These are phyloP conservation scores for Sporobolomyces roseus DNA, from an alignment of 768 basidiomycete genomes.

Conservation along the genomic window DNA sequence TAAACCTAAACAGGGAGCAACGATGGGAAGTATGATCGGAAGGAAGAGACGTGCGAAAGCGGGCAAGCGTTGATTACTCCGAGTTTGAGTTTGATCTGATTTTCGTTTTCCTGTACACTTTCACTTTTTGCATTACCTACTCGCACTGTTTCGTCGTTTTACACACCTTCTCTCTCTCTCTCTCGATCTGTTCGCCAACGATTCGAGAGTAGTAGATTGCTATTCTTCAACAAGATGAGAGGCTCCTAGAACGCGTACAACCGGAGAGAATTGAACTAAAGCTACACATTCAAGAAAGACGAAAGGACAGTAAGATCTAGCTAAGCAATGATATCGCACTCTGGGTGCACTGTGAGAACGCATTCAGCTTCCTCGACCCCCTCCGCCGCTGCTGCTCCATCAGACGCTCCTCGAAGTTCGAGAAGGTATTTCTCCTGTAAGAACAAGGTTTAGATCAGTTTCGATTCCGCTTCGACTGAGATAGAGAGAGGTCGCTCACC, in stretches of 20 bases:
- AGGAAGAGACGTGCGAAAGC: conserved; percentile 22
- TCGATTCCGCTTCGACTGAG: not conserved
- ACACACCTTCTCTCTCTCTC: not conserved
- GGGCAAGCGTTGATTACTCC: conserved; percentile 18
- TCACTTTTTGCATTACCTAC: not conserved
- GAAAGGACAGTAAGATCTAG: too few species aligned
- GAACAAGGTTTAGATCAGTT: not conserved
- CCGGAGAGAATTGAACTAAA: too few species aligned
- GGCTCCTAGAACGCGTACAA: too few species aligned
- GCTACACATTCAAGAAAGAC: too few species aligned
- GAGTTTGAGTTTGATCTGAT: not conserved
- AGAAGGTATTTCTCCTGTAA: conserved; percentile 44
- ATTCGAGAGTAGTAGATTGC: too few species aligned
- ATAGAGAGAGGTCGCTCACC: conserved; percentile 49
- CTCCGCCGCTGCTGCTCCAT: conserved; percentile 19
- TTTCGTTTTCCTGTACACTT: not conserved
- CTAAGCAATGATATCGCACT: conserved; percentile 36
- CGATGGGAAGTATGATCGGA: conserved; percentile 26
- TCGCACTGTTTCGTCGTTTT: too few species aligned
- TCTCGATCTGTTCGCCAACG: too few species aligned
- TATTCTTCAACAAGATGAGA: too few species aligned
- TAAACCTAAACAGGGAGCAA: conserved; percentile 14
- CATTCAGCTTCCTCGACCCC: conserved; percentile 32
- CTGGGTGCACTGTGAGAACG: conserved; percentile 44
- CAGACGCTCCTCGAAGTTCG: conserved; percentile 39